Conservation (phyloP, 257 asterid genomes). For the Mentha longifolia region DNA sequence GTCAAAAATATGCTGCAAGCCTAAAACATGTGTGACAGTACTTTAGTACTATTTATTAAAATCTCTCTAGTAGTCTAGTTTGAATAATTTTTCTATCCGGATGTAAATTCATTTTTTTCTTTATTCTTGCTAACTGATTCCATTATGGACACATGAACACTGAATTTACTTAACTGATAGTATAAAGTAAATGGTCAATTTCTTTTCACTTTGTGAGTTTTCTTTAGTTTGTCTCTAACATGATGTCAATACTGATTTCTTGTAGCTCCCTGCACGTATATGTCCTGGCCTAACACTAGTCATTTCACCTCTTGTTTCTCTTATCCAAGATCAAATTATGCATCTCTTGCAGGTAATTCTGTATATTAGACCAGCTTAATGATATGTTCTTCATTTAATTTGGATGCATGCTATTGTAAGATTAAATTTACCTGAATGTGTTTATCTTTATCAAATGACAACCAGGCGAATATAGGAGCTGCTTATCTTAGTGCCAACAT, state of each 20-base stretch:
- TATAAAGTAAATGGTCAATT: slow-evolving; percentile 25
- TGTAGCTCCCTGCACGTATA: slow-evolving; percentile 92
- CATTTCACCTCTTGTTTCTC: slow-evolving; percentile 95
- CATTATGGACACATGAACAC: background rate
- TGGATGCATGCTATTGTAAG: slow-evolving; percentile 19
- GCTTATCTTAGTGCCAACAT: slow-evolving; percentile 92
- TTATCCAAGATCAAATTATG: slow-evolving; percentile 98
- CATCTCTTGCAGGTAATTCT: slow-evolving; percentile 81
- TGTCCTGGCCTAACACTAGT: slow-evolving; percentile 95
- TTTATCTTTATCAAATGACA: slow-evolving; percentile 27
- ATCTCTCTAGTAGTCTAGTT: slow-evolving; percentile 23
- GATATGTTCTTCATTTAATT: slow-evolving; percentile 14
- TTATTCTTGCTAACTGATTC: slow-evolving; percentile 16
- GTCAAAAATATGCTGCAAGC: slow-evolving; percentile 6
- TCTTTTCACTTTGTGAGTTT: background rate
- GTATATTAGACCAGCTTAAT: slow-evolving; percentile 9
- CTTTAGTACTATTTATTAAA: background rate
- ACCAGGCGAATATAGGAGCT: slow-evolving; percentile 89
- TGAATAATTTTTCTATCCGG: slow-evolving; percentile 21
- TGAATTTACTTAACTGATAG: slow-evolving; percentile 15
- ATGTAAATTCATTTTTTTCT: background rate
- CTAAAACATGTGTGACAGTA: background rate
- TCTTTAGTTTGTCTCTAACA: slow-evolving; percentile 32
- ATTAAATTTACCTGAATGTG: slow-evolving; percentile 27
- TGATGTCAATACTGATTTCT: slow-evolving; percentile 35